A percentile compares a stretch with the other conserved stretches of the same genome.
phyloP scores from a whole-genome alignment of 2,329 filamentous ascomycete species.

The Biscogniauxia mediterranea region DNA sequence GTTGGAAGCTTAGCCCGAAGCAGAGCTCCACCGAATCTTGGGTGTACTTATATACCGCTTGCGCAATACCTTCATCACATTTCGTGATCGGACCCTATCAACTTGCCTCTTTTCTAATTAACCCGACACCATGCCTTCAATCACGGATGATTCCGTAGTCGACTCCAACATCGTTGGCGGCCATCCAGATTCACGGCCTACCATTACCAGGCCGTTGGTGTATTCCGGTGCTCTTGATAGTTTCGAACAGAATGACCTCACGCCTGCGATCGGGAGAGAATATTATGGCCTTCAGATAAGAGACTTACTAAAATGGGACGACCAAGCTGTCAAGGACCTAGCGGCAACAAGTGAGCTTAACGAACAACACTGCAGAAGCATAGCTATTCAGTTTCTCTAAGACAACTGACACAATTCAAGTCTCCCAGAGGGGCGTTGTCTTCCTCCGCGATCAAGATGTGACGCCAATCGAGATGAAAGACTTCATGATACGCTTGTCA shows the following conservation, averaged over 20 bases:
- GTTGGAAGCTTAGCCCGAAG: background rate
- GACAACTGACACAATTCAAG: slow-evolving; percentile 17
- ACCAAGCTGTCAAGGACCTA: slow-evolving; percentile 21
- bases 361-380: too few relatives aligned
- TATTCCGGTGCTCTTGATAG: slow-evolving; percentile 42
- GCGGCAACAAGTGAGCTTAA: slow-evolving; percentile 27
- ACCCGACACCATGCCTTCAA: slow-evolving; percentile 6
- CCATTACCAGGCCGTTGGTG: slow-evolving; percentile 34
- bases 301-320: slow-evolving; percentile 26
- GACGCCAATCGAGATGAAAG: slow-evolving; percentile 42
- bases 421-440: slow-evolving; percentile 49
- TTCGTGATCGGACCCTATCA: slow-evolving; percentile 3
- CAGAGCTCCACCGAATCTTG: background rate
- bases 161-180: slow-evolving; percentile 3
- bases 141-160: background rate
- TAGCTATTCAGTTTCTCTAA: background rate
- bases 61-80: background rate
- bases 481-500: slow-evolving; percentile 44
- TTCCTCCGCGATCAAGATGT: slow-evolving; percentile 50
- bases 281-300: slow-evolving; percentile 33
- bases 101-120: background rate
- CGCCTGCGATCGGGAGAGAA: slow-evolving; percentile 35
- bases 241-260: slow-evolving; percentile 36
- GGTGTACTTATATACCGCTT: background rate
- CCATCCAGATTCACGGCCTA: slow-evolving; percentile 6